phyloP scores from a whole-genome alignment of 345 rosid genomes.

The Acer campestre region DNA sequence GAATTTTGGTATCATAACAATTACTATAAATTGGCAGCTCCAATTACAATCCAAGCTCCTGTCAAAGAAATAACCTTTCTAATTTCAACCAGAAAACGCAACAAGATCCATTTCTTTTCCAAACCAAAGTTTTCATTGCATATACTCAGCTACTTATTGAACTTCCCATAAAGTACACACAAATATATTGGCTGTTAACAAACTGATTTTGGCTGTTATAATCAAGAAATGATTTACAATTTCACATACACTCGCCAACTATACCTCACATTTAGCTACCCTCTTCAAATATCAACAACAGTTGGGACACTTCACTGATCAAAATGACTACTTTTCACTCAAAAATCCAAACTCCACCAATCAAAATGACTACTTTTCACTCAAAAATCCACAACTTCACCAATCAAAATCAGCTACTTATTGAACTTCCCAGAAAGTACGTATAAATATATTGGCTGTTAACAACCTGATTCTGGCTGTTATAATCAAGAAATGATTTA shows the following conservation, averaged over 20 bases:
- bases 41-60: not conserved
- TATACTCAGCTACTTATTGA: not conserved
- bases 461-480: too few species aligned
- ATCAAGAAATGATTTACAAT: not conserved
- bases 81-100: not conserved
- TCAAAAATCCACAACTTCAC: not conserved
- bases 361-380: not conserved
- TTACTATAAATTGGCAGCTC: not conserved
- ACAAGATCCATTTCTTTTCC: not conserved
- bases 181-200: not conserved
- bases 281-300: not conserved
- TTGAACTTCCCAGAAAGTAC: not conserved
- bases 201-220: too few species aligned
- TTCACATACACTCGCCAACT: not conserved
- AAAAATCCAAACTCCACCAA: not conserved
- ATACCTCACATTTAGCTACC: not conserved
- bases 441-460: not conserved
- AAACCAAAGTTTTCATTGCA: not conserved
- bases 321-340: not conserved
- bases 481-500: too few species aligned
- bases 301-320: not conserved
- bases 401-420: not conserved
- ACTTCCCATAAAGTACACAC: not conserved
- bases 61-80: constrained; percentile 18
- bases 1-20: not conserved